Percentiles rank a stretch among this genome's conserved stretches.
These are phyloP conservation scores for Colletotrichum somersetense DNA, from an alignment of 2,329 filamentous ascomycete genomes.

Conservation along the genomic window DNA sequence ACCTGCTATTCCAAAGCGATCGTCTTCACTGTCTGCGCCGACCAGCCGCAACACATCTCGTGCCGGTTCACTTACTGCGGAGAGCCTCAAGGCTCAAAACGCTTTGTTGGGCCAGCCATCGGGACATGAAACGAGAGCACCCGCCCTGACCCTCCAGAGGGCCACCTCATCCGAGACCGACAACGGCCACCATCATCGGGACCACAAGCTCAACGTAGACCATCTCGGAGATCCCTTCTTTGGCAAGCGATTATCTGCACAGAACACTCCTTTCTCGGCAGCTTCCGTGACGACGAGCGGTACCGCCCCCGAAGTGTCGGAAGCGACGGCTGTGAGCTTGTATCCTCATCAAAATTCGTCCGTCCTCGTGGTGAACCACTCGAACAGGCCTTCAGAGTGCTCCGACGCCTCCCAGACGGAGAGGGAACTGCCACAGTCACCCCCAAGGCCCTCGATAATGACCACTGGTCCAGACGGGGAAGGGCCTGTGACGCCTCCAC, in stretches of 20 bases:
- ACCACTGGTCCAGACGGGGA: constrained; percentile 55
- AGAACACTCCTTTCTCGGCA: constrained; percentile 73
- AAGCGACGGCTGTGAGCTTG: constrained; percentile 72
- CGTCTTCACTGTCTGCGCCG: constrained; percentile 72
- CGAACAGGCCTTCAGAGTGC: constrained; percentile 62
- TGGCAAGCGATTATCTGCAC: constrained; percentile 64
- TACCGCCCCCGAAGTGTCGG: constrained; percentile 73
- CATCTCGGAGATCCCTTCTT: constrained; percentile 67
- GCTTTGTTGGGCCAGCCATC: constrained; percentile 47
- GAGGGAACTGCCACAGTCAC: constrained; percentile 44
- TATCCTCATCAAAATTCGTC: constrained; percentile 75
- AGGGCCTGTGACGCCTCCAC: constrained; percentile 65
- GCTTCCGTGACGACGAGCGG: constrained; percentile 71
- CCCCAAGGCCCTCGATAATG: constrained; percentile 53
- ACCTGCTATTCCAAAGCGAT: constrained; percentile 67
- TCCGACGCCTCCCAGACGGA: constrained; percentile 53
- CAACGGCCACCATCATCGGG: constrained; percentile 46
- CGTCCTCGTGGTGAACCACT: constrained; percentile 70
- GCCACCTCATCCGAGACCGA: constrained; percentile 53
- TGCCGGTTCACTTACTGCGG: constrained; percentile 67
- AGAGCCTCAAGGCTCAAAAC: constrained; percentile 70
- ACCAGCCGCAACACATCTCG: constrained; percentile 70
- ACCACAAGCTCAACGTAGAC: constrained; percentile 58
- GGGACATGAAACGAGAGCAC: constrained; percentile 46
- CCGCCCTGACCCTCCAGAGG: constrained; percentile 48